Conservation (phyloP, 306 rosid genomes). For the Rosa lucieae region DNA sequence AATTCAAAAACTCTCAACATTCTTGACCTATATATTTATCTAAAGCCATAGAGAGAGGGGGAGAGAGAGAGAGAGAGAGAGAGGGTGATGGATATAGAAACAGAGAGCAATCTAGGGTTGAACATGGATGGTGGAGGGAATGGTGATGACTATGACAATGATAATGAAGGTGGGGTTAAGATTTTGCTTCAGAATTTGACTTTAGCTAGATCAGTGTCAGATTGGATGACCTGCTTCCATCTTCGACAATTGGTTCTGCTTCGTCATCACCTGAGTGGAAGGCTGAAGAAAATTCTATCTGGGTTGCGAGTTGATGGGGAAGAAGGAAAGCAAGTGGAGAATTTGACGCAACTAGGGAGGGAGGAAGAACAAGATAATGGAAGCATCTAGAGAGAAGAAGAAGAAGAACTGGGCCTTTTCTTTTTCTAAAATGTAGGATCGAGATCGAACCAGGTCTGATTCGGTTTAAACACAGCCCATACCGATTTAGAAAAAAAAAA, state of each 20-base stretch:
- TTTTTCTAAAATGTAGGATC: too few relatives aligned
- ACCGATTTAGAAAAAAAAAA: too few relatives aligned
- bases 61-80: constrained; percentile 54
- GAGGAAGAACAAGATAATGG: too few relatives aligned
- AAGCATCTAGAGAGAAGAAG: too few relatives aligned
- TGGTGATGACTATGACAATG: constrained; percentile 78
- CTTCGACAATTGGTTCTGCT: constrained; percentile 70
- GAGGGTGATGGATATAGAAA: constrained; percentile 47
- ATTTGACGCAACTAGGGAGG: constrained; percentile 65
- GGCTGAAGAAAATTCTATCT: constrained; percentile 81
- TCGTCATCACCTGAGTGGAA: constrained; percentile 90
- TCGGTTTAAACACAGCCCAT: too few relatives aligned
- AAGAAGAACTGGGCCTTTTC: too few relatives aligned
- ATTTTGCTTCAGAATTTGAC: constrained; percentile 78
- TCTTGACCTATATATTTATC: too few relatives aligned
- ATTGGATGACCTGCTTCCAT: constrained; percentile 86
- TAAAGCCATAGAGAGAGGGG: constrained; percentile 15
- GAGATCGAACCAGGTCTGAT: too few relatives aligned
- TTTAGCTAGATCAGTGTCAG: constrained; percentile 91
- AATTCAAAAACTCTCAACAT: too few relatives aligned
- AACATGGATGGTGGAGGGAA: constrained; percentile 57
- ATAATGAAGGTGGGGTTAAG: constrained; percentile 82
- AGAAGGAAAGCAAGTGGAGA: constrained; percentile 94
- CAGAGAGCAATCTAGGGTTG: constrained; percentile 54
- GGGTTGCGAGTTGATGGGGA: constrained; percentile 92